Evolutionary conservation across 2,329 filamentous ascomycete genomes (phyloP).

Genomic region (Dryadomyces quercus-mongolicae): DNA sequence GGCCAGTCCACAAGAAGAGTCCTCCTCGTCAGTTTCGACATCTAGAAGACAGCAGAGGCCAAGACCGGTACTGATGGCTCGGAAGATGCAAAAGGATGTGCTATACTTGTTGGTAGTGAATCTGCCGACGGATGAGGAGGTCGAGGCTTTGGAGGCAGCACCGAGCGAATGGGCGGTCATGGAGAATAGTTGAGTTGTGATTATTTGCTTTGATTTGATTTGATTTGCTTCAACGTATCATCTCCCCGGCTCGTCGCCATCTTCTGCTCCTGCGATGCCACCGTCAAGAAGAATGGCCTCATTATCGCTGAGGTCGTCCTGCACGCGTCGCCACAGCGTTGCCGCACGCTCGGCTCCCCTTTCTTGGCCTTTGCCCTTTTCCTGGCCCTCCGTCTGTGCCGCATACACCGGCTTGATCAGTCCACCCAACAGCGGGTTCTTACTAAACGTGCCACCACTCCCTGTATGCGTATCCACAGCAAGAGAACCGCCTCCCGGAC

Average conservation of each 20-base stretch:
- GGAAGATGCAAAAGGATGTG: constrained; percentile 24
- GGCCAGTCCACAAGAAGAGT: too few species aligned
- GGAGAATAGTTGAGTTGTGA: not conserved
- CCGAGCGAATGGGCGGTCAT: constrained; percentile 4
- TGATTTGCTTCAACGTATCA: not conserved
- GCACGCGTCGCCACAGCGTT: constrained; percentile 45
- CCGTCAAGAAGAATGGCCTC: constrained; percentile 47
- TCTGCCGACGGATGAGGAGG: constrained; percentile 30
- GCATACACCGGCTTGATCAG: constrained; percentile 54
- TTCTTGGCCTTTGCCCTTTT: constrained; percentile 24
- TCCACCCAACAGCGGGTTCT: constrained; percentile 52
- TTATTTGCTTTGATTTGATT: too few species aligned
- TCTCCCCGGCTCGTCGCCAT: not conserved
- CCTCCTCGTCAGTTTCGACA: too few species aligned
- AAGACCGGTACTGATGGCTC: not conserved
- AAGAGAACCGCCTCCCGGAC: constrained; percentile 21
- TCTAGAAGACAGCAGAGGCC: too few species aligned
- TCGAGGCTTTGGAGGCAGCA: constrained; percentile 15
- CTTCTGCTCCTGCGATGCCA: not conserved
- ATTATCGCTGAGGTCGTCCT: constrained; percentile 47
- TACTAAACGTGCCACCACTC: constrained; percentile 49
- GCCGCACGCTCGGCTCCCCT: constrained; percentile 25
- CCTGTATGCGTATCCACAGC: not conserved
- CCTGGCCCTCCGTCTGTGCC: constrained; percentile 26
- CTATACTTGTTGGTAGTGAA: constrained; percentile 40